Conservation (phyloP, 2,329 filamentous ascomycete species). For the Myriosclerotinia duriaeana region DNA sequence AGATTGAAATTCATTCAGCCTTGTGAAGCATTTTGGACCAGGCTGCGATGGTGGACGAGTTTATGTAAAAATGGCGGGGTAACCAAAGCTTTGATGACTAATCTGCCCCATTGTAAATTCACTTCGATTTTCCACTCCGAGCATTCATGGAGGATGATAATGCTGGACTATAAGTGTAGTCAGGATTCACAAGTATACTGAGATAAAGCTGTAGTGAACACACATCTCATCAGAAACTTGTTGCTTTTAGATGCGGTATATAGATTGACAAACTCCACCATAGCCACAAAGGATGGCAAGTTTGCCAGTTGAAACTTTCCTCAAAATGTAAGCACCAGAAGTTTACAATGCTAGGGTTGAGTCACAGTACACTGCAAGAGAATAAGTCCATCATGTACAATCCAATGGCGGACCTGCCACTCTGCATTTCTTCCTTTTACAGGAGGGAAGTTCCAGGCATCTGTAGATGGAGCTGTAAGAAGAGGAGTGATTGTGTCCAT, state of each 20-base stretch:
- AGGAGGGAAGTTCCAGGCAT: background rate
- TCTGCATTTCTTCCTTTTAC: background rate
- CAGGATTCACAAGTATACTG: background rate
- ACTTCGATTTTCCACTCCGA: background rate
- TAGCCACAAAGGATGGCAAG: background rate
- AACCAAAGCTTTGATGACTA: conserved; percentile 14
- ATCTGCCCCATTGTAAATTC: background rate
- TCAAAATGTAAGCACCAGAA: background rate
- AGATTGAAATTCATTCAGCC: conserved; percentile 17
- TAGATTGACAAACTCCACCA: background rate
- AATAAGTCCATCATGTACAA: background rate
- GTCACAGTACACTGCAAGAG: background rate
- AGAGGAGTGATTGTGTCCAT: background rate
- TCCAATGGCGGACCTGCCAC: background rate
- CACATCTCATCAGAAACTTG: background rate
- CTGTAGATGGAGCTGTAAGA: background rate
- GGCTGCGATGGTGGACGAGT: conserved; percentile 28
- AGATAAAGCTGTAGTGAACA: background rate
- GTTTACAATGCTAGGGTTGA: background rate
- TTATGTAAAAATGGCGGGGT: conserved; percentile 16
- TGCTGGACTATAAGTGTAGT: conserved; percentile 1
- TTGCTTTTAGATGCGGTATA: background rate
- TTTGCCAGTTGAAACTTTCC: background rate
- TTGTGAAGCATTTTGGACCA: conserved; percentile 22
- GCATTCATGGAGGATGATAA: background rate